Conservation (phyloP, 495 filamentous ascomycete species). For the Penicillium angulare region DNA sequence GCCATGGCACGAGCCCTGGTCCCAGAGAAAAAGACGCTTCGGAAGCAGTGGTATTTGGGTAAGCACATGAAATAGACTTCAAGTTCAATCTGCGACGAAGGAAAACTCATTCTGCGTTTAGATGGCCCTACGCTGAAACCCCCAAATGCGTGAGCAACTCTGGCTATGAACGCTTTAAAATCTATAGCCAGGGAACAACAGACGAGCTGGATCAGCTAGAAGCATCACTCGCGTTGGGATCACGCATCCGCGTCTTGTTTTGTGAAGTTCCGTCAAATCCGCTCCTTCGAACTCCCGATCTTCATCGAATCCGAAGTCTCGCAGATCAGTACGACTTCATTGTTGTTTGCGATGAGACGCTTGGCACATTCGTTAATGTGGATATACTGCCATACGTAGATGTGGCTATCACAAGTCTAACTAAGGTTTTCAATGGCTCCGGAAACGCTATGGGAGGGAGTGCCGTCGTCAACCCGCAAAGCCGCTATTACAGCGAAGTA, state of each 20-base stretch:
- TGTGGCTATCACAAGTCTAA: constrained; percentile 27
- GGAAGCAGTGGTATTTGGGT: constrained; percentile 1
- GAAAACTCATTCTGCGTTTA: constrained; percentile 10
- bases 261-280: constrained; percentile 41
- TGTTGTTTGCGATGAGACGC: constrained; percentile 49
- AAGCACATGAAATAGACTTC: constrained; percentile 22
- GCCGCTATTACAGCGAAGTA: constrained; percentile 4
- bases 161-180: constrained; percentile 32
- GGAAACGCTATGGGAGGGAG: constrained; percentile 31
- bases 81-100: background rate
- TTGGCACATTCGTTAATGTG: constrained; percentile 49
- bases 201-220: constrained; percentile 39
- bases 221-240: constrained; percentile 16
- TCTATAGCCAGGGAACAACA: constrained; percentile 22
- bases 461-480: constrained; percentile 13
- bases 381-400: constrained; percentile 30
- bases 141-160: constrained; percentile 30
- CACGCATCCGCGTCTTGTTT: constrained; percentile 31
- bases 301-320: constrained; percentile 35
- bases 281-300: constrained; percentile 37
- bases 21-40: background rate
- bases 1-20: constrained; percentile 11
- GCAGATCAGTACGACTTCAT: constrained; percentile 45
- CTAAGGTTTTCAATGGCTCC: constrained; percentile 32
- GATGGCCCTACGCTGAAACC: constrained; percentile 27